Base-by-base conservation (phyloP, 345 rosid genomes). In the Nephelium lappaceum region DNA sequence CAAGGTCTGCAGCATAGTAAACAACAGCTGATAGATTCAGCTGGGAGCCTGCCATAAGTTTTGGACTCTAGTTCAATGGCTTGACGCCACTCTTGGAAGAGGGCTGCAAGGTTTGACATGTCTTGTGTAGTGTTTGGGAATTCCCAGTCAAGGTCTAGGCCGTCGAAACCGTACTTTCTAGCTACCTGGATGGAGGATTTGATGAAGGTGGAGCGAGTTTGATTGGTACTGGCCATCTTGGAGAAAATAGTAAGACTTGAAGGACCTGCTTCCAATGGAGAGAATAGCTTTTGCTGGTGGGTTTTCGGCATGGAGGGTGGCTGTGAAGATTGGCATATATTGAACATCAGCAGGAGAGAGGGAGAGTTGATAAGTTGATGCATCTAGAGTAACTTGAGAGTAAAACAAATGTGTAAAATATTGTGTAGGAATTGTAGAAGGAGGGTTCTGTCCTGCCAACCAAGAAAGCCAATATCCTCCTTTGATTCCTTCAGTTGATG, bases 11-110 rank as follows among this genome's bases (percentile, higher is more conserved):
- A 0, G 83, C 72, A 7, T 79, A 84, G 79, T 81, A 81, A 47
- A 81, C 83, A 23, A 84, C 85, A n/a, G 87, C 84, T 6, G 84
- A 76, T 39, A 84, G 75, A 11, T 81, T 75, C 11, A 81, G 82
- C 1, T 72, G 72, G 0, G 84, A n/a, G 82, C 18, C 69, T 78
- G n/a, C 61, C 23, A 9, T 57, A 67, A 42, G 60, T 10, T 78
- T 24, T 1, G 24, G 87, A 79, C 78, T 81, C 83, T 1, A 23
- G 12, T 38, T 31, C 18, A 1, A 79, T 60, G 0, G 76, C 82
- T 18, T 21, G 25, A 19, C 78, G 82, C 87, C 87, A 84, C 67
- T 84, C 83, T 10, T 24, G 16, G 39, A 84, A 70, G 58, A 81
- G 71, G n/a, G 27, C 1, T 38, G 76, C 77, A 10, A 81, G 67